phyloP scores from a whole-genome alignment of 495 filamentous ascomycete species.

The Delitschia confertaspora region DNA sequence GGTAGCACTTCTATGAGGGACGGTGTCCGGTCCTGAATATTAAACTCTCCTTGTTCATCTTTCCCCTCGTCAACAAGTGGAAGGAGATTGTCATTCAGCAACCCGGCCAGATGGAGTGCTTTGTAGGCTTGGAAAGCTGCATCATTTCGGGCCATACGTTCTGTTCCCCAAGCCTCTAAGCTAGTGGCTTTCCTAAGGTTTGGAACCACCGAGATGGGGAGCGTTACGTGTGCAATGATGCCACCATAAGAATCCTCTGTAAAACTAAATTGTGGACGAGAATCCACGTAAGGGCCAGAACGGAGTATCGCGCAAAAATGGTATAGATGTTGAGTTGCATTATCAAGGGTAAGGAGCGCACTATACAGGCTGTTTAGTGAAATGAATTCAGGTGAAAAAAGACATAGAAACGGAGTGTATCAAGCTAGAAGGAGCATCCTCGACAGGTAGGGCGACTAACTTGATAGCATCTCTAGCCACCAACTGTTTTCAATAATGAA shows the following conservation, averaged over 20 bases:
- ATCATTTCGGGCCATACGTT: conserved; percentile 69
- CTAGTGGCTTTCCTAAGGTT: conserved; percentile 51
- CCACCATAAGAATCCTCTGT: conserved; percentile 25
- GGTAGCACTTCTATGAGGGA: conserved; percentile 43
- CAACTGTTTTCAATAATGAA: too few species aligned
- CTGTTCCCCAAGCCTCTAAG: conserved; percentile 52
- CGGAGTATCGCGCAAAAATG: conserved; percentile 71
- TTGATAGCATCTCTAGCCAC: too few species aligned
- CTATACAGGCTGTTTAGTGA: conserved; percentile 34
- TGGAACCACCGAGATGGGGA: conserved; percentile 63
- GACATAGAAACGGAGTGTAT: not conserved
- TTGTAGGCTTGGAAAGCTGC: conserved; percentile 76
- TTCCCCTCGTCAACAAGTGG: conserved; percentile 47
- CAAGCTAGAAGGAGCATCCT: too few species aligned
- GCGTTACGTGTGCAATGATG: conserved; percentile 51
- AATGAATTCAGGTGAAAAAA: too few species aligned
- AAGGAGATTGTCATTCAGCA: conserved; percentile 73
- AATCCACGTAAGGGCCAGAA: conserved; percentile 45
- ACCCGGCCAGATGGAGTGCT: conserved; percentile 55
- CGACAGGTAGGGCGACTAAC: too few species aligned
- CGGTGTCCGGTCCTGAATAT: conserved; percentile 26
- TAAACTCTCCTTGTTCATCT: conserved; percentile 20
- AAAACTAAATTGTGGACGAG: conserved; percentile 43
- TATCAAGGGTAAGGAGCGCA: conserved; percentile 63
- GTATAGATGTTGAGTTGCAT: conserved; percentile 63